Evolutionary conservation across 176 grass and related monocot genomes (phyloP).

Genomic region (Triticum turgidum): DNA sequence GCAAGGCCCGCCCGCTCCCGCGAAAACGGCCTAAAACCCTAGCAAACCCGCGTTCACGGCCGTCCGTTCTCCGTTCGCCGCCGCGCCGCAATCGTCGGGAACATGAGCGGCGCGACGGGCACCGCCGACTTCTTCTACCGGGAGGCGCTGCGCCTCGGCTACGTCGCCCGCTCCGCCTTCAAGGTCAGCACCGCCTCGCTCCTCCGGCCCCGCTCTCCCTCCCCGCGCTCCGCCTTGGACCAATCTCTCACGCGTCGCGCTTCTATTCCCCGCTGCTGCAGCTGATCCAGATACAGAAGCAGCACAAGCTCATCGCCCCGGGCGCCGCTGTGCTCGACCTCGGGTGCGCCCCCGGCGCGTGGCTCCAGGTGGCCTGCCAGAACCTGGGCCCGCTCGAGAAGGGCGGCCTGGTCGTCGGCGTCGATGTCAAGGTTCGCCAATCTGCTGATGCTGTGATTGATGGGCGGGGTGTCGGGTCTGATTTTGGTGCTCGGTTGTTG

Average conservation of each 20-base stretch:
- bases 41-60: background rate
- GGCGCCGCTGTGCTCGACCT: slow-evolving; percentile 76
- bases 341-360: slow-evolving; percentile 74
- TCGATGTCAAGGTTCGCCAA: slow-evolving; percentile 67
- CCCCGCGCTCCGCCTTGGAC: too few species aligned
- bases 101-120: slow-evolving; percentile 50
- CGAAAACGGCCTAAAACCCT: slow-evolving; percentile 34
- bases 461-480: slow-evolving; percentile 7
- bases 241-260: background rate
- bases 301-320: slow-evolving; percentile 56
- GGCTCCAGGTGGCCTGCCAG: slow-evolving; percentile 90
- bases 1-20: background rate
- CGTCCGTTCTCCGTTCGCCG: background rate
- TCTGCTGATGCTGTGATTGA: background rate
- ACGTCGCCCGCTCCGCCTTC: slow-evolving; percentile 80
- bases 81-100: background rate
- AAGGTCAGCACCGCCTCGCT: slow-evolving; percentile 39
- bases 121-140: slow-evolving; percentile 90
- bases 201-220: background rate
- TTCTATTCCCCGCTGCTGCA: slow-evolving; percentile 14
- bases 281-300: slow-evolving; percentile 89
- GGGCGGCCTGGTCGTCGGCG: slow-evolving; percentile 63
- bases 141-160: slow-evolving; percentile 76
- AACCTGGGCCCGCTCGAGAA: slow-evolving; percentile 69
- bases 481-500: slow-evolving; percentile 37